A percentile compares a stretch with the other conserved stretches of the same genome.
Evolutionary conservation across 176 grass and related monocot species (phyloP).

Genomic region (Oryza glaberrima): DNA sequence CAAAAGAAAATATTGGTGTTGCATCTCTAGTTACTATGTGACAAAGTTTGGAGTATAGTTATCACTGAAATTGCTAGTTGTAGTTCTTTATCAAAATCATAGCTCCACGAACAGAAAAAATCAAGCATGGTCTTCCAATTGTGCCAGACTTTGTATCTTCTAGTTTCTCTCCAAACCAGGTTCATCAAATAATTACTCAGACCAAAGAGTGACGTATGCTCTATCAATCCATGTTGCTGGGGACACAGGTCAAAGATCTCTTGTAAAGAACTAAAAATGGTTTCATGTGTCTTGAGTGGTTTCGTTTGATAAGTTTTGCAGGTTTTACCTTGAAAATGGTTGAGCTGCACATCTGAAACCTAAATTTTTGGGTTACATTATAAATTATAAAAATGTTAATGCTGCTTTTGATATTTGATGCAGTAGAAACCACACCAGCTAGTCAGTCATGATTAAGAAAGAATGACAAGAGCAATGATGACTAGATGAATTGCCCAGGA

Average conservation of each 20-base stretch:
- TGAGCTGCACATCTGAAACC: not conserved
- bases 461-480: not conserved
- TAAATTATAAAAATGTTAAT: not conserved
- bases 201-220: not conserved
- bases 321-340: not conserved
- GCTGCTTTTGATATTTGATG: not conserved
- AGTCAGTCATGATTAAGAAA: not conserved
- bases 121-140: not conserved
- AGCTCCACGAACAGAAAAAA: not conserved
- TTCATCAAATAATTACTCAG: not conserved
- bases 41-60: not conserved
- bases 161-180: not conserved
- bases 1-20: not conserved
- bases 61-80: not conserved
- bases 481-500: not conserved
- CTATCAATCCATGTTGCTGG: not conserved
- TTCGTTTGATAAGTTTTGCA: not conserved
- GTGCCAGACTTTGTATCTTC: slow-evolving; percentile 7
- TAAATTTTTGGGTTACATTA: not conserved
- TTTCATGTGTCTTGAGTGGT: not conserved
- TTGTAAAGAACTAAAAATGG: not conserved
- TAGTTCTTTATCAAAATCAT: not conserved
- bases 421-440: not conserved
- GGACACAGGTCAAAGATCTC: not conserved
- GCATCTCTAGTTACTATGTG: not conserved